Evolutionary conservation across 2,329 filamentous ascomycete species (phyloP).

Genomic region (Pseudogymnoascus sp.): DNA sequence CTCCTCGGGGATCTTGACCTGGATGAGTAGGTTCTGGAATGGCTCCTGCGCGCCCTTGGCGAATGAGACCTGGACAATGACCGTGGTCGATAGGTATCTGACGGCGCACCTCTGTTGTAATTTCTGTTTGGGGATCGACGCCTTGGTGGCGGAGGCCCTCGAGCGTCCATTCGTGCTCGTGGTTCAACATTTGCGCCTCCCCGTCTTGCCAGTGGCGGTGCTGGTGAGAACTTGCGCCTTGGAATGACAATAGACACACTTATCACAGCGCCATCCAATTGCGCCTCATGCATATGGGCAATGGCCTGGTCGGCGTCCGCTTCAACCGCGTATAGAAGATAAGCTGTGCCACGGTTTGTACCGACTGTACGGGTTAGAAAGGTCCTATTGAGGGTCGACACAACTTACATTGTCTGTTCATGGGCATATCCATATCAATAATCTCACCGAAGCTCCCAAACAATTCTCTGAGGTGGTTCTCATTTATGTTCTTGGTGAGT

Average conservation of each 20-base stretch:
- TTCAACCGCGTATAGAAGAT: constrained; percentile 74
- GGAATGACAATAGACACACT: constrained; percentile 32
- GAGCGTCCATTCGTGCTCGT: constrained; percentile 28
- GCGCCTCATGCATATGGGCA: constrained; percentile 96
- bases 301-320: constrained; percentile 81
- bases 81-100: constrained; percentile 31
- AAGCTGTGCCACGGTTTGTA: constrained; percentile 87
- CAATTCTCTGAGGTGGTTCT: constrained; percentile 81
- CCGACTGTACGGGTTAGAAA: constrained; percentile 50
- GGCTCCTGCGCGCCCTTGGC: constrained; percentile 31
- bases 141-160: constrained; percentile 21
- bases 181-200: constrained; percentile 54
- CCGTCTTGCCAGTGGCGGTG: constrained; percentile 64
- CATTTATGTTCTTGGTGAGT: constrained; percentile 89
- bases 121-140: constrained; percentile 22
- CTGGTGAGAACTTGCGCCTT: constrained; percentile 62
- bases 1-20: constrained; percentile 31
- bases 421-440: constrained; percentile 78
- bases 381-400: constrained; percentile 8
- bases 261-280: constrained; percentile 37
- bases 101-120: constrained; percentile 18
- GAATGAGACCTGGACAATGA: constrained; percentile 36
- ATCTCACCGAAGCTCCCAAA: constrained; percentile 85
- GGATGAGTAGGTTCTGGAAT: constrained; percentile 34
- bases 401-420: constrained; percentile 72